Percentiles rank a stretch among this genome's conserved stretches.
Conservation (phyloP, 306 rosid species). For the Corylus americana region DNA sequence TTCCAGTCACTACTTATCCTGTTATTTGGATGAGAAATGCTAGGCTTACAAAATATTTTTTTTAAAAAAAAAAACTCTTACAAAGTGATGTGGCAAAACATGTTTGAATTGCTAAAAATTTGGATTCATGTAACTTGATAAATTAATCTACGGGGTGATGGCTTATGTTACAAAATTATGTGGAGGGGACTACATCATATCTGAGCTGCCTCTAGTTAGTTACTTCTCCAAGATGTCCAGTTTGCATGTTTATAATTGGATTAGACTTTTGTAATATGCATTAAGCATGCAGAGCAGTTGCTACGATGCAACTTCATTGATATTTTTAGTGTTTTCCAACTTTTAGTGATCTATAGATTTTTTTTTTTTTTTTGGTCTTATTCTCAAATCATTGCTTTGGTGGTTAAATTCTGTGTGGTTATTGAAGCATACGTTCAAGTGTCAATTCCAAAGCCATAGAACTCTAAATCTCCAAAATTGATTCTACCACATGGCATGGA, state of each 20-base stretch:
- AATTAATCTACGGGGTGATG: neutral
- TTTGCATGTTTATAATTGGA: neutral
- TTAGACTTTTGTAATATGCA: neutral
- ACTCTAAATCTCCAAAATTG: neutral
- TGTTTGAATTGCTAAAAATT: neutral
- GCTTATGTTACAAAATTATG: neutral
- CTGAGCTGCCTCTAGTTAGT: neutral
- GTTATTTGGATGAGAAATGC: neutral
- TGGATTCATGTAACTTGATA: neutral
- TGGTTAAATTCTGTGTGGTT: neutral
- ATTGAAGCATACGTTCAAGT: neutral
- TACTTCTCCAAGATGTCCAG: neutral
- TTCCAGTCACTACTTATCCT: neutral
- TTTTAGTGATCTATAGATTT: neutral
- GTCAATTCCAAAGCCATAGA: neutral
- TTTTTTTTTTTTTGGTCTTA: neutral
- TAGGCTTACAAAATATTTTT: too few relatives aligned
- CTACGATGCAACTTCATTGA: neutral
- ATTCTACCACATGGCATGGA: neutral
- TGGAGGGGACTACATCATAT: neutral
- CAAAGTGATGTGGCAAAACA: too few relatives aligned
- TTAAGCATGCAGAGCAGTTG: neutral
- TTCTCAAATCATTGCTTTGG: neutral
- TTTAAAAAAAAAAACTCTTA: too few relatives aligned
- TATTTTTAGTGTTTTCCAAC: neutral